Conservation (phyloP, 495 filamentous ascomycete genomes). For the Xanthoparmelia taractica region DNA sequence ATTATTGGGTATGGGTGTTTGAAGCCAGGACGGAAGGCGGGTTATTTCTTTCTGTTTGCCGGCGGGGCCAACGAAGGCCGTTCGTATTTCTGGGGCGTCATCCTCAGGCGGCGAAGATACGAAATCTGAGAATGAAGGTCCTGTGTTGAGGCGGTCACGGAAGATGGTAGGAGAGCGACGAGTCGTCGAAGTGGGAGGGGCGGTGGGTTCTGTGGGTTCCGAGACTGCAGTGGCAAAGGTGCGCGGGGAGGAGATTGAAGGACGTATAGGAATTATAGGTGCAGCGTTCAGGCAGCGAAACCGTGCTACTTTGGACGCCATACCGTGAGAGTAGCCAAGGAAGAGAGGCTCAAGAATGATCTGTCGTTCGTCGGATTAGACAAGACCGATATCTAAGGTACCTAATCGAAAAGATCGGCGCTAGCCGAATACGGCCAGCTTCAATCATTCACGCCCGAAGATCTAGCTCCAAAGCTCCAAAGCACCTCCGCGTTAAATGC, state of each 20-base stretch:
- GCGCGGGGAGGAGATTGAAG: conserved; percentile 20
- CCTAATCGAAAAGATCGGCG: neutral
- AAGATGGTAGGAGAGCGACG: conserved; percentile 60
- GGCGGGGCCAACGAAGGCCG: conserved; percentile 73
- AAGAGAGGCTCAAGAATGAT: neutral
- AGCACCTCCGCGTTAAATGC: neutral
- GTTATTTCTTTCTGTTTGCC: conserved; percentile 83
- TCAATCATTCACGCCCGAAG: neutral
- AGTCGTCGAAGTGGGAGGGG: conserved; percentile 21
- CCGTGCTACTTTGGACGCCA: conserved; percentile 30
- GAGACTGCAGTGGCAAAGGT: conserved; percentile 39
- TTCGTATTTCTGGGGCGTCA: conserved; percentile 51
- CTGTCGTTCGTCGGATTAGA: neutral
- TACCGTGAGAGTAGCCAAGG: conserved; percentile 1
- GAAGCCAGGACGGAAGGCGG: conserved; percentile 86
- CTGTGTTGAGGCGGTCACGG: conserved; percentile 68
- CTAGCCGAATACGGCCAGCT: neutral
- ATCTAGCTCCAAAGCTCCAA: neutral
- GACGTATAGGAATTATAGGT: conserved; percentile 19
- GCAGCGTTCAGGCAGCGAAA: conserved; percentile 29
- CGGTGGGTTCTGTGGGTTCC: conserved; percentile 27
- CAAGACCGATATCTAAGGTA: neutral
- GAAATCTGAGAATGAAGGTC: conserved; percentile 83
- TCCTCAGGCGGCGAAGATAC: conserved; percentile 33
- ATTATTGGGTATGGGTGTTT: conserved; percentile 82